Conservation (phyloP, 73 alveolate genomes). For the Paramecium octaurelia region DNA sequence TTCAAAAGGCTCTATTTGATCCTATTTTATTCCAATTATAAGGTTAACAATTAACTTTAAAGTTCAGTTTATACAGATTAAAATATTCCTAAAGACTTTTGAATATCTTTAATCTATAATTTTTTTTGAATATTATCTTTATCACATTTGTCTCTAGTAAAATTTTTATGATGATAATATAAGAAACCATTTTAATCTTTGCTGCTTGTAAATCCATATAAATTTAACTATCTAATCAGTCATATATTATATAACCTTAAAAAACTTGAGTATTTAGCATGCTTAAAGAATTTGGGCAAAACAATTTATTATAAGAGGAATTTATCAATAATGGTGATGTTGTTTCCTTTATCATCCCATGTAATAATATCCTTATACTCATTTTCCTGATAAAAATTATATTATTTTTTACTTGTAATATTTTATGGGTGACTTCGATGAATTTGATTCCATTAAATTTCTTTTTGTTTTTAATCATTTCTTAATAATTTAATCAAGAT, state of each 20-base stretch:
- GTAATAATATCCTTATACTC: not conserved
- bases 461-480: not conserved
- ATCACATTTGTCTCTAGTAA: not conserved
- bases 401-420: not conserved
- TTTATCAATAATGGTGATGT: not conserved
- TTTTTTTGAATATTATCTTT: not conserved
- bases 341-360: not conserved
- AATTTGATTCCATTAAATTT: not conserved
- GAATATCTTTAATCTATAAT: not conserved
- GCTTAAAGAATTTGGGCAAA: not conserved
- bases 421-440: not conserved
- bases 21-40: not conserved
- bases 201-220: not conserved
- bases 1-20: not conserved
- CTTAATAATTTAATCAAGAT: not conserved
- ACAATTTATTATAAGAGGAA: not conserved
- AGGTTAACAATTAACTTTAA: not conserved
- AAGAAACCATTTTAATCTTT: not conserved
- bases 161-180: not conserved
- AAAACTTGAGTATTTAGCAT: not conserved
- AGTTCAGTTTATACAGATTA: not conserved
- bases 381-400: not conserved
- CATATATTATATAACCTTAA: not conserved
- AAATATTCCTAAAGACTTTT: not conserved
- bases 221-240: not conserved